These are phyloP conservation scores for Pichia sp. DNA, from an alignment of 1,139 yeast genomes.

Conservation along the genomic window DNA sequence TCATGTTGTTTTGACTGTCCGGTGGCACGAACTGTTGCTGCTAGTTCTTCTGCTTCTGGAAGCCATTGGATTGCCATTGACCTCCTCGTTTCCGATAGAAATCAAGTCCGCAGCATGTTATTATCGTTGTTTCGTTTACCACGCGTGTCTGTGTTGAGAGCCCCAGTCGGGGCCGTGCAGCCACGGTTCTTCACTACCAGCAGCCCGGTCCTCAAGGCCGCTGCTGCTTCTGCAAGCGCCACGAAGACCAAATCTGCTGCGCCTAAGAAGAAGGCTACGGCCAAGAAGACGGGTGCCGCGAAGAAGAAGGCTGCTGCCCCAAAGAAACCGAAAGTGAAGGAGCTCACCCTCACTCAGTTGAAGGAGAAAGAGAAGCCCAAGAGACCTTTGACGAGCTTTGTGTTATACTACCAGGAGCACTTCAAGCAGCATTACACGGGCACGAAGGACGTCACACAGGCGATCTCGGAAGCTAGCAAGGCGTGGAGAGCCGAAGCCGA, in stretches of 20 bases:
- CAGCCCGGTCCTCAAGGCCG: slow-evolving; percentile 9
- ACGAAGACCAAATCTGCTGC: slow-evolving; percentile 3
- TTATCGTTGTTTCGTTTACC: background rate
- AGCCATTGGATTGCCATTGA: too few species aligned
- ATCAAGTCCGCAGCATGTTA: background rate
- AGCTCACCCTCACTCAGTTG: slow-evolving; percentile 11
- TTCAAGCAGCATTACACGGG: slow-evolving; percentile 12
- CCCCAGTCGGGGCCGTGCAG: background rate
- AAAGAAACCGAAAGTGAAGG: slow-evolving; percentile 10
- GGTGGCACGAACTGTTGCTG: too few species aligned
- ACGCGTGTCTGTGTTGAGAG: slow-evolving; percentile 4
- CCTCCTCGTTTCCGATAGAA: too few species aligned
- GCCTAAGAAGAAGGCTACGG: slow-evolving; percentile 7
- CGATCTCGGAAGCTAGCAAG: slow-evolving; percentile 15
- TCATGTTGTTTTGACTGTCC: too few species aligned
- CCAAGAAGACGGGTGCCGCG: slow-evolving; percentile 8
- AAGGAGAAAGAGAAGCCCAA: slow-evolving; percentile 25
- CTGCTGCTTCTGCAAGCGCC: background rate
- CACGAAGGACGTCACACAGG: slow-evolving; percentile 14
- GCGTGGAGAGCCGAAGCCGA: slow-evolving; percentile 22
- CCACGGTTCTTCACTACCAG: background rate
- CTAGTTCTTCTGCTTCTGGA: too few species aligned
- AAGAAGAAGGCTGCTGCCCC: slow-evolving; percentile 2
- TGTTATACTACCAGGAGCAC: slow-evolving; percentile 21
- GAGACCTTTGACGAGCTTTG: slow-evolving; percentile 22